Evolutionary conservation across 2,329 filamentous ascomycete genomes (phyloP).

Genomic region (Cercospora beticola): DNA sequence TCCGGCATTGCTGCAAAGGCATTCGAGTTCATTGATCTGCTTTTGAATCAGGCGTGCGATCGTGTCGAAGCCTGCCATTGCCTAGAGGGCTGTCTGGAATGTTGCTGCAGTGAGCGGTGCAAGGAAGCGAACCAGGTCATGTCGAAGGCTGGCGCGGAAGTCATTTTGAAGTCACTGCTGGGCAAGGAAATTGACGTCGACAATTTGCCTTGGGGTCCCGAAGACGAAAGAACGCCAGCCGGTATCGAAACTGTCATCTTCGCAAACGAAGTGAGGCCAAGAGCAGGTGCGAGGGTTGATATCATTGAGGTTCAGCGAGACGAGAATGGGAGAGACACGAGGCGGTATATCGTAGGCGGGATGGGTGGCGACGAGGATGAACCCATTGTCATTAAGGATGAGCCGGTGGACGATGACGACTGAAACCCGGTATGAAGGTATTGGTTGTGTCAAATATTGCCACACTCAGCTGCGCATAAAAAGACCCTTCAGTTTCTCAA

Average conservation of each 20-base stretch:
- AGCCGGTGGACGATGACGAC: constrained; percentile 31
- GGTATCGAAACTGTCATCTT: constrained; percentile 81
- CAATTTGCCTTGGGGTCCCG: constrained; percentile 79
- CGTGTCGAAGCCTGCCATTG: constrained; percentile 77
- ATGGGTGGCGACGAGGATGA: constrained; percentile 27
- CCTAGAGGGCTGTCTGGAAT: constrained; percentile 80
- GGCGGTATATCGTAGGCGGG: constrained; percentile 31
- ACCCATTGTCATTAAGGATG: constrained; percentile 37
- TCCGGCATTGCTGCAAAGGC: constrained; percentile 88
- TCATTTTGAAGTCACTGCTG: constrained; percentile 75
- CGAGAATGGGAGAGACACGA: constrained; percentile 30
- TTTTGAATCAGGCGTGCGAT: constrained; percentile 72
- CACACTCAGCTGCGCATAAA: not conserved
- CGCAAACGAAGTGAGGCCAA: constrained; percentile 63
- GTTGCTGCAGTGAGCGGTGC: constrained; percentile 81
- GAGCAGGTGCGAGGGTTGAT: constrained; percentile 42
- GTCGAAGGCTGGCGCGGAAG: constrained; percentile 83
- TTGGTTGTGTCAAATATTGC: not conserved
- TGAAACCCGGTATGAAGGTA: not conserved
- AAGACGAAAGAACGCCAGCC: constrained; percentile 62
- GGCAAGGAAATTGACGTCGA: constrained; percentile 79
- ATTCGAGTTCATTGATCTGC: constrained; percentile 83
- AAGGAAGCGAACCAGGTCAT: constrained; percentile 87
- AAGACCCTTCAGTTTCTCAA: not conserved
- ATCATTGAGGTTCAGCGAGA: constrained; percentile 44